phyloP scores from a whole-genome alignment of 768 basidiomycete species.

The Pilatotrama ljubarskyi region DNA sequence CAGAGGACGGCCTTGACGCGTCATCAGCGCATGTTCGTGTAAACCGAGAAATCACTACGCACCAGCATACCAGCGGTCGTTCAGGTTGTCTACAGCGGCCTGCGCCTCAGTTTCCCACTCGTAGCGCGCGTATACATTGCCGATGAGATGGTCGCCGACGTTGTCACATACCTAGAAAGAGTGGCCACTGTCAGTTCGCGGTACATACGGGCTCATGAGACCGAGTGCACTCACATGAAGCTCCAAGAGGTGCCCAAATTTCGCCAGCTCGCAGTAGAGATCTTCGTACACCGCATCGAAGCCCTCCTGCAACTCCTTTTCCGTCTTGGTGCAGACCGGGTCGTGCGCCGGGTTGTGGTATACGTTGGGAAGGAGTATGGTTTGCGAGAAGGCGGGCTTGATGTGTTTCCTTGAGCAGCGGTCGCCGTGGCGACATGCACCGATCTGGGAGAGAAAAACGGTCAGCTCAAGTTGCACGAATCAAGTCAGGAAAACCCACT shows the following conservation, averaged over 20 bases:
- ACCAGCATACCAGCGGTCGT: conserved; percentile 99
- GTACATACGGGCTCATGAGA: not conserved
- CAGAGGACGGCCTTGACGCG: conserved; percentile 76
- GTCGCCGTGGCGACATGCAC: conserved; percentile 97
- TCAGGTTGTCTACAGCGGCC: conserved; percentile 87
- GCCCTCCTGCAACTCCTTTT: conserved; percentile 87
- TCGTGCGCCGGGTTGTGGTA: conserved; percentile 98
- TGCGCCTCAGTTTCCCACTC: conserved; percentile 99
- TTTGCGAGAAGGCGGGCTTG: conserved; percentile 95
- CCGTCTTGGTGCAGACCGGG: conserved; percentile 83
- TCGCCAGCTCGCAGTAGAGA: conserved; percentile 89
- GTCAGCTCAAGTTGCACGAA: conserved; percentile 6
- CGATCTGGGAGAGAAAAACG: conserved; percentile 62
- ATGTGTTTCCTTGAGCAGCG: conserved; percentile 99
- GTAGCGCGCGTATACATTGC: conserved; percentile 96
- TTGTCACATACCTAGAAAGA: conserved; percentile 86
- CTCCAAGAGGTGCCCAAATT: conserved; percentile 94
- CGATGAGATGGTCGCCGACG: conserved; percentile 97
- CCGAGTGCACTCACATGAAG: conserved; percentile 68
- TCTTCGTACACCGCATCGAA: conserved; percentile 96
- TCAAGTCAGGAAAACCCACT: conserved; percentile 41
- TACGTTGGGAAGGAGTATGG: conserved; percentile 93
- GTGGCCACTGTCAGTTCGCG: not conserved
- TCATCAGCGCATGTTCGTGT: not conserved
- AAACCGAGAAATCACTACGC: conserved; percentile 31